Conservation (phyloP, 805 yeast genomes). For the Yamadazyma olivae region DNA sequence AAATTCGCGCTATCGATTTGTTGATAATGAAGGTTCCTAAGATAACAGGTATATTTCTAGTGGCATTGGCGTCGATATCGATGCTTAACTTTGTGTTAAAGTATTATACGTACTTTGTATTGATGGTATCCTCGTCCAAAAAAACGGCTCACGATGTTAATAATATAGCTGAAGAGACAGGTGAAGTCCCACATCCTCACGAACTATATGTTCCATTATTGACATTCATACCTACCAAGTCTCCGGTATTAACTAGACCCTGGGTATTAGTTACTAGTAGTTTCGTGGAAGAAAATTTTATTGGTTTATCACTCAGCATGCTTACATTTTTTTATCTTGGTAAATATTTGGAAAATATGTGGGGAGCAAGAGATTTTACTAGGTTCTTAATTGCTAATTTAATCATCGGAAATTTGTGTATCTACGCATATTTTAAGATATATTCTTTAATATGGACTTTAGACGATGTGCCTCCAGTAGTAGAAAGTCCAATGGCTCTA, state of each 20-base stretch:
- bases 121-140: conserved; percentile 29
- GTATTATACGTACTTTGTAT: conserved; percentile 36
- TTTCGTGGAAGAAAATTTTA: conserved; percentile 43
- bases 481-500: conserved; percentile 55
- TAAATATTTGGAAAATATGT: conserved; percentile 59
- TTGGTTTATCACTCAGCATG: conserved; percentile 35
- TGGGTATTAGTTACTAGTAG: conserved; percentile 50
- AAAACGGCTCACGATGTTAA: conserved; percentile 19
- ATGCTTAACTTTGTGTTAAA: conserved; percentile 31
- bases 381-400: conserved; percentile 43
- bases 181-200: conserved; percentile 41
- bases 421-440: conserved; percentile 24
- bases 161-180: conserved; percentile 28
- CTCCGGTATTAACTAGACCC: conserved; percentile 39
- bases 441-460: conserved; percentile 13
- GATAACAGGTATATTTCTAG: conserved; percentile 31
- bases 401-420: conserved; percentile 30
- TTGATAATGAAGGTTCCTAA: conserved; percentile 29
- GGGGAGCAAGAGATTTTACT: conserved; percentile 56
- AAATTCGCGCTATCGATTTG: background rate
- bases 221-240: conserved; percentile 46
- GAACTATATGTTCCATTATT: conserved; percentile 47
- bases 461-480: conserved; percentile 37
- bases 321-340: conserved; percentile 51
- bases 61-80: conserved; percentile 28